These are phyloP conservation scores for Trichoderma koningiopsis DNA, from an alignment of 2,329 filamentous ascomycete genomes.

Conservation along the genomic window DNA sequence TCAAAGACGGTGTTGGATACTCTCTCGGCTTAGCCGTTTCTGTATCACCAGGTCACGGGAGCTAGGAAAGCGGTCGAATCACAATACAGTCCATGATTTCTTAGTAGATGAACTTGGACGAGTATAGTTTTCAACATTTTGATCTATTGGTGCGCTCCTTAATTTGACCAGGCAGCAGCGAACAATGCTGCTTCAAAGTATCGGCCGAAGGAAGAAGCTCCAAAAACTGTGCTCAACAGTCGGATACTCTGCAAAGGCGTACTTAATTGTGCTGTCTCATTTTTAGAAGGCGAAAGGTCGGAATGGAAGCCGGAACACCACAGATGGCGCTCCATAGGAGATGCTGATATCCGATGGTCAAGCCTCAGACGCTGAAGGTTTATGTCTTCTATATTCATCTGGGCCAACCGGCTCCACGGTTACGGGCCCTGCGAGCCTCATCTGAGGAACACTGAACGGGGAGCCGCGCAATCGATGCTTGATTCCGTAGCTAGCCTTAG, in stretches of 20 bases:
- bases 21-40: conserved; percentile 8
- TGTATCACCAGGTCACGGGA: conserved; percentile 13
- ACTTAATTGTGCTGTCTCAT: neutral
- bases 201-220: neutral
- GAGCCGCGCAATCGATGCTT: conserved; percentile 18
- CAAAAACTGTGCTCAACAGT: neutral
- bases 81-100: neutral
- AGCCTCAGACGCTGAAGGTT: neutral
- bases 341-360: neutral
- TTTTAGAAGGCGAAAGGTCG: neutral
- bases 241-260: neutral
- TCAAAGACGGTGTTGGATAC: neutral
- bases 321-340: neutral
- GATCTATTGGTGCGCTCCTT: neutral
- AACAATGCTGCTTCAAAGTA: neutral
- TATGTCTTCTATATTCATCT: neutral
- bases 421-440: neutral
- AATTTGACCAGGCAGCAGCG: neutral
- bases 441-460: neutral
- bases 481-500: conserved; percentile 4
- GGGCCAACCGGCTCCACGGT: neutral
- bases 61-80: conserved; percentile 7
- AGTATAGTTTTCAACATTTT: neutral
- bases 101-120: neutral
- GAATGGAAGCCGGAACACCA: neutral